Base-by-base conservation (phyloP, 208 protist species). In the Trypanosoma lewisi region DNA sequence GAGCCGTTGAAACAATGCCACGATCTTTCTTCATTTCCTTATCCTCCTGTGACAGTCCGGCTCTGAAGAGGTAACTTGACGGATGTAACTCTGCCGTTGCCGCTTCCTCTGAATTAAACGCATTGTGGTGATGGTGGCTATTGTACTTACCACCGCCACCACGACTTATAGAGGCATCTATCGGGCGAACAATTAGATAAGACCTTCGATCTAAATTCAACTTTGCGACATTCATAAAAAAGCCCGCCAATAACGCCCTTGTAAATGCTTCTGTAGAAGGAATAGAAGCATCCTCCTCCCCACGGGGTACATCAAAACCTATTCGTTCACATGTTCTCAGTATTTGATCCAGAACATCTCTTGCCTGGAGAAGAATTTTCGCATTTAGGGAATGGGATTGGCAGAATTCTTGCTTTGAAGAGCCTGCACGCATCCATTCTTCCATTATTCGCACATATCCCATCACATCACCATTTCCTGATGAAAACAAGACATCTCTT, bases 161-260 rank as follows among this genome's bases (percentile, higher is more conserved):
- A 27, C 54, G 59, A 42, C 37, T 59, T 19, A 67, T 37, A 11
- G 54, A 54, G 21, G 73, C 77, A 60, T 93, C 82, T 63, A 96
- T 78, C 0, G 91, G 85, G 23, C 85, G 87, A 17, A 94, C 79
- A n/a, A 93, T 63, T 1, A 49, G 21, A 65, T 94, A 96, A 23
- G 77, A 84, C 23, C 77, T 72, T 59, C 82, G 77, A 69, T 96
- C 87, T 44, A 78, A 58, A 64, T 85, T 78, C n/a, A 97, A 62
- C 50, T 78, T 80, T 16, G 91, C 75, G 6, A 95, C 87, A 60
- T 97, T 97, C 74, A 92, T 92, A 59, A 95, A 97, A 67, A 90
- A 97, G 9, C 91, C 91, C 2, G 84, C 77, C 14, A 95, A 63
- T 44, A 97, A 45, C 5, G 88, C 82, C 25, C 78, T 75, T 9